These are phyloP conservation scores for Avena sativa DNA, from an alignment of 176 grass and related monocot species.

Conservation along the genomic window DNA sequence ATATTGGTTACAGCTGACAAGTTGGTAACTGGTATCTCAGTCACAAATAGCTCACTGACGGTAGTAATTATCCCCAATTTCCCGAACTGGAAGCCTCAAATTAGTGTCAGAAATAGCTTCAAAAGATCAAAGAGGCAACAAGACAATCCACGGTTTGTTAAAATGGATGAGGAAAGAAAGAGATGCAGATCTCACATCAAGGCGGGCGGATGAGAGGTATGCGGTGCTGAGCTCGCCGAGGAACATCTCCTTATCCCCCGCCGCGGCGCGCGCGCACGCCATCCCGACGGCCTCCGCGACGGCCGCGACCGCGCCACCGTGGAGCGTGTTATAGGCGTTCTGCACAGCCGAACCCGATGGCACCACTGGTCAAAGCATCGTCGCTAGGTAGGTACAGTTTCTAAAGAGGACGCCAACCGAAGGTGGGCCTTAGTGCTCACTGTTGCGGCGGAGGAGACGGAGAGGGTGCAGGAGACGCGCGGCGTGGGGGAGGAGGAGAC, in stretches of 20 bases:
- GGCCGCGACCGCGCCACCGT: constrained; percentile 58
- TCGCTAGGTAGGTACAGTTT: background rate
- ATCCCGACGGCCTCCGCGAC: constrained; percentile 55
- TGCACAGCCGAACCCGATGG: constrained; percentile 21
- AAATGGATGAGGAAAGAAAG: background rate
- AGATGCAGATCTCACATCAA: constrained; percentile 45
- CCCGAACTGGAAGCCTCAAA: background rate
- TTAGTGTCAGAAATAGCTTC: background rate
- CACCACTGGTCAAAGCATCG: background rate
- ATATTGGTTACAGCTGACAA: background rate
- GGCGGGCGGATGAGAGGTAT: constrained; percentile 51
- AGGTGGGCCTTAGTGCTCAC: constrained; percentile 23
- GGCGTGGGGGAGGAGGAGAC: constrained; percentile 19
- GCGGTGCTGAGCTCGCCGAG: constrained; percentile 63
- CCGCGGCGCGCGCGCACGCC: constrained; percentile 49
- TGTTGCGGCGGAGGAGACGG: constrained; percentile 26
- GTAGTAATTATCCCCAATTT: background rate
- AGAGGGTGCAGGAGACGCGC: constrained; percentile 55
- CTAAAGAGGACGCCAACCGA: background rate
- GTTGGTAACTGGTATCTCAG: background rate
- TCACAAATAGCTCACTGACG: background rate
- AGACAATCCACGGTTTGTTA: background rate
- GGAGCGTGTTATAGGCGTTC: constrained; percentile 60
- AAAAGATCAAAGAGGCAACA: background rate
- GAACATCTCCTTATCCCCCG: constrained; percentile 55